Evolutionary conservation across 768 basidiomycete species (phyloP).

Genomic region (Hebeloma cylindrosporum): DNA sequence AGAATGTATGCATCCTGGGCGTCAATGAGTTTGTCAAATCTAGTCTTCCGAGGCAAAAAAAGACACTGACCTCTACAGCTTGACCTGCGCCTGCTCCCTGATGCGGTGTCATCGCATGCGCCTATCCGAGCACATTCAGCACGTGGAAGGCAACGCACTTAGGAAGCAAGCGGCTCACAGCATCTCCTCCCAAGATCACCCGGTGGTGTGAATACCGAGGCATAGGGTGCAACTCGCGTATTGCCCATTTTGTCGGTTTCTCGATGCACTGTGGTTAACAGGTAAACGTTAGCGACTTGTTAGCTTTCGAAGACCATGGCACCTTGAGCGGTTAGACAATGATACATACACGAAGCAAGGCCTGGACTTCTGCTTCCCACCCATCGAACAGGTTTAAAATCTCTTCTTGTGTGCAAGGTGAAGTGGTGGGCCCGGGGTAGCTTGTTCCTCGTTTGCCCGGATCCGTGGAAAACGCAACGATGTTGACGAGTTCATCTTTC

Average conservation of each 20-base stretch:
- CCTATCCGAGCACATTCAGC: slow-evolving; percentile 18
- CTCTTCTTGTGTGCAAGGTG: slow-evolving; percentile 33
- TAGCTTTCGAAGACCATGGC: neutral
- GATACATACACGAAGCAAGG: slow-evolving; percentile 42
- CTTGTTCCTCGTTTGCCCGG: slow-evolving; percentile 33
- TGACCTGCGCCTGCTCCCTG: slow-evolving; percentile 33
- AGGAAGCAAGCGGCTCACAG: slow-evolving; percentile 28
- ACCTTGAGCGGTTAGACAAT: neutral
- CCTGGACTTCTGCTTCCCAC: slow-evolving; percentile 49
- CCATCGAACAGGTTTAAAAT: slow-evolving; percentile 34
- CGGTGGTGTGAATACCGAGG: slow-evolving; percentile 38
- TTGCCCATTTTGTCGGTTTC: slow-evolving; percentile 43
- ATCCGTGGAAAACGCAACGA: slow-evolving; percentile 40
- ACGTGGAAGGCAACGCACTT: neutral
- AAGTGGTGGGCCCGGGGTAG: slow-evolving; percentile 22
- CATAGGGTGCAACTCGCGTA: slow-evolving; percentile 40
- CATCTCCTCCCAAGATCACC: slow-evolving; percentile 50
- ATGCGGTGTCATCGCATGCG: slow-evolving; percentile 36
- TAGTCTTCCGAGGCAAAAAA: neutral
- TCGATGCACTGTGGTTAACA: slow-evolving; percentile 32
- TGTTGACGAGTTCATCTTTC: slow-evolving; percentile 46
- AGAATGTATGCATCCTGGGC: slow-evolving; percentile 40
- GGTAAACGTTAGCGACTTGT: too few species aligned
- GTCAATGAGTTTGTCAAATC: neutral
- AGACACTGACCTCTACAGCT: slow-evolving; percentile 27